These are phyloP conservation scores for Monilinia fructicola DNA, from an alignment of 2,329 filamentous ascomycete genomes.

Conservation along the genomic window DNA sequence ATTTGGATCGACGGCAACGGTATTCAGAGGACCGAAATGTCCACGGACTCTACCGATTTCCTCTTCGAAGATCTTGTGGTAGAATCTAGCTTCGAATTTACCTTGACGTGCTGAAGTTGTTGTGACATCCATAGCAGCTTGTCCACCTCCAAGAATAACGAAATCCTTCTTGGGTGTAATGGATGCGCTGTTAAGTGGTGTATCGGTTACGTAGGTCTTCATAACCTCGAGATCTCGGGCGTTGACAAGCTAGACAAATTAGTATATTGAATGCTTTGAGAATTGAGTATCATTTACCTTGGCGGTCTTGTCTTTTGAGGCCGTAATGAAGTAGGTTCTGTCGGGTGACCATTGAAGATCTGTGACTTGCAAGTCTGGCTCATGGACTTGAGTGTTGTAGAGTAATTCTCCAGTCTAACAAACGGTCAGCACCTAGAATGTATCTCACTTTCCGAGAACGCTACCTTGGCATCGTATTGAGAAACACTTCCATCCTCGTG, in stretches of 20 bases:
- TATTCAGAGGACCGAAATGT: conserved; percentile 87
- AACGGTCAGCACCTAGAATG: conserved; percentile 27
- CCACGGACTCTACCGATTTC: conserved; percentile 96
- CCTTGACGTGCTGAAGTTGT: conserved; percentile 86
- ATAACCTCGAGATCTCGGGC: conserved; percentile 84
- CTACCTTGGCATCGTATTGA: conserved; percentile 84
- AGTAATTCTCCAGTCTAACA: conserved; percentile 73
- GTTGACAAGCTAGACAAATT: conserved; percentile 65
- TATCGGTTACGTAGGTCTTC: conserved; percentile 91
- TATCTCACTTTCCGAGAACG: conserved; percentile 24
- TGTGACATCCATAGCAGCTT: conserved; percentile 98
- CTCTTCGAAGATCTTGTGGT: conserved; percentile 99
- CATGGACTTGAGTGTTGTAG: conserved; percentile 80
- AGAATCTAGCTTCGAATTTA: conserved; percentile 99
- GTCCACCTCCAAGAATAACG: conserved; percentile 95
- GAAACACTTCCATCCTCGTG: conserved; percentile 95
- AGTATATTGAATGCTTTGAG: conserved; percentile 12
- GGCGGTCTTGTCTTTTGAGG: conserved; percentile 95
- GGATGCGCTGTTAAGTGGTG: conserved; percentile 90
- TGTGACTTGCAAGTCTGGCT: conserved; percentile 73
- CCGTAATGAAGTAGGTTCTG: conserved; percentile 96
- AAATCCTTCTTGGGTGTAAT: conserved; percentile 97
- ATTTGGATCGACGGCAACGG: conserved; percentile 87
- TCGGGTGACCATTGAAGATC: conserved; percentile 94
- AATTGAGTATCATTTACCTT: conserved; percentile 57